phyloP scores from a whole-genome alignment of 345 rosid genomes.

The Pelargonium nanum region DNA sequence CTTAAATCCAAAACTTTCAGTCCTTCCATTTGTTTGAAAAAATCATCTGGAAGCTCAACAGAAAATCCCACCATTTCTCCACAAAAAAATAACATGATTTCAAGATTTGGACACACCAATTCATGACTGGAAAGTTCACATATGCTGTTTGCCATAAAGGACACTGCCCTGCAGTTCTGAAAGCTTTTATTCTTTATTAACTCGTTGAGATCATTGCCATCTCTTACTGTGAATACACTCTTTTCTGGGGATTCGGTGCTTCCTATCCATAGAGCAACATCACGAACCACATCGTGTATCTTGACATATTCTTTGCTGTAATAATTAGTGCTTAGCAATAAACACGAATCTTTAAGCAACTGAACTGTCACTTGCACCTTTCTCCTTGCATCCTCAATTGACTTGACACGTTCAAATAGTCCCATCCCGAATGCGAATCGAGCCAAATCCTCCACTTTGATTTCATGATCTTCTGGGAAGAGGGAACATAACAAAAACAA shows the following conservation, averaged over 20 bases:
- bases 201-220: background rate
- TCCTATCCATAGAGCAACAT: background rate
- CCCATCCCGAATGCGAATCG: background rate
- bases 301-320: background rate
- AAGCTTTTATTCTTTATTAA: background rate
- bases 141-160: background rate
- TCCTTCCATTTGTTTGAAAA: background rate
- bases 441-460: slow-evolving; percentile 2
- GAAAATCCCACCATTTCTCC: background rate
- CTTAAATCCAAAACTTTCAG: background rate
- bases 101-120: background rate
- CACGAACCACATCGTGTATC: slow-evolving; percentile 2
- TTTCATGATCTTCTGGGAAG: slow-evolving; percentile 1
- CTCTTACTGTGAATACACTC: background rate
- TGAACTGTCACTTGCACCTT: background rate
- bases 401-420: background rate
- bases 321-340: background rate
- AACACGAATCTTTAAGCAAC: background rate
- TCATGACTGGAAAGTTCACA: background rate
- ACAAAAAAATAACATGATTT: too few relatives aligned
- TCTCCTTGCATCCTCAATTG: slow-evolving; percentile 4
- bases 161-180: background rate
- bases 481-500: background rate
- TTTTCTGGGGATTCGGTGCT: background rate
- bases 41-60: background rate